Conservation (phyloP, 768 basidiomycete species). For the Lanmaoa pseudosensibilis region DNA sequence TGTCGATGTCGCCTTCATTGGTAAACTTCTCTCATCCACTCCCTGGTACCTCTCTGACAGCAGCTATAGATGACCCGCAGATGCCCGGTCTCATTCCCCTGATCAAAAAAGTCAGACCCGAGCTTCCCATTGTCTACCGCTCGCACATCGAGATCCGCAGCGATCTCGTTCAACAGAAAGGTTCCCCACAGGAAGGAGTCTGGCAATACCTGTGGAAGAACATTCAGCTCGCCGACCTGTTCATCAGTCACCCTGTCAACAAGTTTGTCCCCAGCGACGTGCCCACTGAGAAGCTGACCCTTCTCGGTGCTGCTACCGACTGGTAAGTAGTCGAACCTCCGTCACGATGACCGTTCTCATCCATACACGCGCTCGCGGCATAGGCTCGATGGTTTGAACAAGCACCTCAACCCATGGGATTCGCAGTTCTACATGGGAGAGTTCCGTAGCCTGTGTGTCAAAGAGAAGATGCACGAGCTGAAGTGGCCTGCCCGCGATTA, state of each 20-base stretch:
- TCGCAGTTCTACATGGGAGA: slow-evolving; percentile 88
- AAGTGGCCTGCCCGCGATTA: slow-evolving; percentile 82
- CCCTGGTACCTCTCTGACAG: slow-evolving; percentile 9
- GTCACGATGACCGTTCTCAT: slow-evolving; percentile 3
- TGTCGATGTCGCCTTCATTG: slow-evolving; percentile 88
- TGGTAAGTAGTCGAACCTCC: slow-evolving; percentile 51
- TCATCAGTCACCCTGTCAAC: slow-evolving; percentile 92
- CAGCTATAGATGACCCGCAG: slow-evolving; percentile 73
- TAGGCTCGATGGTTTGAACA: slow-evolving; percentile 94
- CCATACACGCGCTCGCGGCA: neutral
- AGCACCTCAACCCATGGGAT: slow-evolving; percentile 78
- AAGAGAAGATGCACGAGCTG: slow-evolving; percentile 80
- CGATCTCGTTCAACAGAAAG: slow-evolving; percentile 78
- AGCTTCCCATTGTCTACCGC: slow-evolving; percentile 87
- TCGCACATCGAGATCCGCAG: slow-evolving; percentile 94
- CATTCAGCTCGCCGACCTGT: slow-evolving; percentile 85
- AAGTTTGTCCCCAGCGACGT: slow-evolving; percentile 92
- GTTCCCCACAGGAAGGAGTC: slow-evolving; percentile 85
- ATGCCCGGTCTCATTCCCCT: slow-evolving; percentile 94
- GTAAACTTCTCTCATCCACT: slow-evolving; percentile 35
- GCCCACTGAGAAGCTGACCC: slow-evolving; percentile 62
- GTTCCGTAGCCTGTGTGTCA: slow-evolving; percentile 72
- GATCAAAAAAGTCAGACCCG: slow-evolving; percentile 81
- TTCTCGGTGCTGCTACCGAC: slow-evolving; percentile 84
- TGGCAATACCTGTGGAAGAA: slow-evolving; percentile 97